phyloP scores from a whole-genome alignment of 2,329 filamentous ascomycete species.

The Raffaelea ambrosiae region DNA sequence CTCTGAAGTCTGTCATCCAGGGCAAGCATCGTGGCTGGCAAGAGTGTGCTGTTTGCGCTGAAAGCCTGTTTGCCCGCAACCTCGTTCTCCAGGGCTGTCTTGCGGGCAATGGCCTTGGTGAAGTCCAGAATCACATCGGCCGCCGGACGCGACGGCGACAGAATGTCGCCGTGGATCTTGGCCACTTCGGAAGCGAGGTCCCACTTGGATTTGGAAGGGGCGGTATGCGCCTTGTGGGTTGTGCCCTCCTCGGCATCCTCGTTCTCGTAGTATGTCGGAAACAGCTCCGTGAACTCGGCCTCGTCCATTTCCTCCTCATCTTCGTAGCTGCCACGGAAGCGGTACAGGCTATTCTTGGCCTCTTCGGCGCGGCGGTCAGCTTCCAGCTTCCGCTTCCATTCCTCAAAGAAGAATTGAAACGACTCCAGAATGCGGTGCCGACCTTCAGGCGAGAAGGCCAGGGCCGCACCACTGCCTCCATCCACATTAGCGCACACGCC shows the following conservation, averaged over 20 bases:
- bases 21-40: constrained; percentile 58
- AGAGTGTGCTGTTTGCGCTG: constrained; percentile 41
- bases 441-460: constrained; percentile 28
- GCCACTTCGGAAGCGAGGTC: constrained; percentile 54
- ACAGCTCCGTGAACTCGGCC: constrained; percentile 69
- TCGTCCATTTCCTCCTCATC: constrained; percentile 67
- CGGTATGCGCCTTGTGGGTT: constrained; percentile 16
- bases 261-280: constrained; percentile 62
- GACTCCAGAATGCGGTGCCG: constrained; percentile 53
- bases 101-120: constrained; percentile 34
- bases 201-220: constrained; percentile 23
- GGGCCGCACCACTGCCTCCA: constrained; percentile 25
- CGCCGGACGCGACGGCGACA: constrained; percentile 33
- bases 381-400: constrained; percentile 72
- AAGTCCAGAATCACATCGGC: constrained; percentile 33
- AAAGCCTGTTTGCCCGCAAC: constrained; percentile 16
- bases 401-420: constrained; percentile 64
- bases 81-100: constrained; percentile 19
- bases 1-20: constrained; percentile 49
- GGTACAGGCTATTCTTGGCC: constrained; percentile 68
- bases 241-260: constrained; percentile 13
- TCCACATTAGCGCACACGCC: constrained; percentile 38
- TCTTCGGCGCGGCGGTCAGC: constrained; percentile 69
- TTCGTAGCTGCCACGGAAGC: constrained; percentile 69
- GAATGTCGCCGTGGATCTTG: constrained; percentile 47